Evolutionary conservation across 2,329 filamentous ascomycete species (phyloP).

Genomic region (Stachybotrys chartarum): DNA sequence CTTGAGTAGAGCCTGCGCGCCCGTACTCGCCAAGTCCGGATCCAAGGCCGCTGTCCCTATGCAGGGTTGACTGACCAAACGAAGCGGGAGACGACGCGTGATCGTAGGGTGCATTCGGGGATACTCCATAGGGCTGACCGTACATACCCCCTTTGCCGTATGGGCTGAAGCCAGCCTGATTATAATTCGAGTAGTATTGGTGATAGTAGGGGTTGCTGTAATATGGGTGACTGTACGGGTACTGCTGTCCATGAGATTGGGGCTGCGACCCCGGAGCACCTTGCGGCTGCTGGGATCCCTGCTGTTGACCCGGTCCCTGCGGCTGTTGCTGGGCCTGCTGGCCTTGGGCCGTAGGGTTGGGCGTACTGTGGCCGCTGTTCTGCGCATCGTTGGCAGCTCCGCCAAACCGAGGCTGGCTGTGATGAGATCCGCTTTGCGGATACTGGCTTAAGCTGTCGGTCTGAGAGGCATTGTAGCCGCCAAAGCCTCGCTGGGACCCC

Average conservation of each 20-base stretch:
- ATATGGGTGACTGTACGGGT: conserved; percentile 51
- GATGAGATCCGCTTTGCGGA: conserved; percentile 58
- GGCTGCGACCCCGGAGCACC: conserved; percentile 35
- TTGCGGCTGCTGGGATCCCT: conserved; percentile 33
- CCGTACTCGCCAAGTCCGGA: conserved; percentile 49
- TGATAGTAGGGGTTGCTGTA: conserved; percentile 57
- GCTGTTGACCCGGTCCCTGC: conserved; percentile 35
- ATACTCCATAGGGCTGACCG: conserved; percentile 49
- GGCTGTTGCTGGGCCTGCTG: conserved; percentile 35
- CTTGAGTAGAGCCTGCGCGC: conserved; percentile 42
- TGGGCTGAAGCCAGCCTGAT: conserved; percentile 44
- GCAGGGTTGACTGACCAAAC: conserved; percentile 47
- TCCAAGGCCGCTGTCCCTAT: conserved; percentile 41
- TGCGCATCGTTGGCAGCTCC: conserved; percentile 58
- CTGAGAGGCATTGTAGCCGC: conserved; percentile 64
- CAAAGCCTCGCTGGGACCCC: conserved; percentile 63
- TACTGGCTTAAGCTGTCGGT: conserved; percentile 61
- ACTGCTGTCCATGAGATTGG: conserved; percentile 39
- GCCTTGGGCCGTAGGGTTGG: conserved; percentile 63
- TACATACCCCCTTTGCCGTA: conserved; percentile 51
- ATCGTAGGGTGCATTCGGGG: conserved; percentile 49
- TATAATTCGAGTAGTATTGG: conserved; percentile 50
- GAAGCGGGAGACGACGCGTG: conserved; percentile 47
- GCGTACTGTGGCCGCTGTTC: conserved; percentile 85
- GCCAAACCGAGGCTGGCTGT: conserved; percentile 53